Evolutionary conservation across 2,329 filamentous ascomycete genomes (phyloP).

Genomic region (Diaporthe sp.): DNA sequence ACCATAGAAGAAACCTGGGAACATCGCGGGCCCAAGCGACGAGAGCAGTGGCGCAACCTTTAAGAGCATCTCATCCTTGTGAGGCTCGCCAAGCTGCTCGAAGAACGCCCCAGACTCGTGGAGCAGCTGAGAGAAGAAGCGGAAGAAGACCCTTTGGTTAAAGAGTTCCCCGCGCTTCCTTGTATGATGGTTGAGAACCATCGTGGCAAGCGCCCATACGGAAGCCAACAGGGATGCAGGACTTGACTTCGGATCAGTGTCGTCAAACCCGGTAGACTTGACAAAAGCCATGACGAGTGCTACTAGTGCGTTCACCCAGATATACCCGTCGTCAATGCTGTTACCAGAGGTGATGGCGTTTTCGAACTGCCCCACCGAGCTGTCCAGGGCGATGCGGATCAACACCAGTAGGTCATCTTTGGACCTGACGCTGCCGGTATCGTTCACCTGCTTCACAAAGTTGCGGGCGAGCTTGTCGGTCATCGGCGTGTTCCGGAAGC

Average conservation of each 20-base stretch:
- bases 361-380: conserved; percentile 84
- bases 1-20: conserved; percentile 86
- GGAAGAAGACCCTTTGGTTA: conserved; percentile 91
- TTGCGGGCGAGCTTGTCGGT: conserved; percentile 79
- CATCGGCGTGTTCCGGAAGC: conserved; percentile 82
- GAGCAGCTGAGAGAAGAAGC: conserved; percentile 86
- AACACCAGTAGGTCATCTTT: conserved; percentile 86
- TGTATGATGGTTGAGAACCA: conserved; percentile 90
- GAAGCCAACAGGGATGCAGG: conserved; percentile 83
- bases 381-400: conserved; percentile 84
- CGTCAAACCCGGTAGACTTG: conserved; percentile 75
- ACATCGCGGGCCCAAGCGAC: conserved; percentile 80
- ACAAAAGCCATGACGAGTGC: conserved; percentile 85
- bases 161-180: conserved; percentile 84
- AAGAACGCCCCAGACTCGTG: conserved; percentile 77
- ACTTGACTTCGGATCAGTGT: conserved; percentile 70
- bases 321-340: conserved; percentile 69
- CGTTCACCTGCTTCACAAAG: conserved; percentile 89
- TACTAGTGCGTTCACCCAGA: conserved; percentile 83
- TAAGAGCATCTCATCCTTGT: conserved; percentile 78
- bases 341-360: conserved; percentile 74
- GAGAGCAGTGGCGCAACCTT: conserved; percentile 80
- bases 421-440: conserved; percentile 78
- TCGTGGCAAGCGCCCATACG: conserved; percentile 80
- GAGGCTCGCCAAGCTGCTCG: conserved; percentile 70